Evolutionary conservation across 2,329 filamentous ascomycete genomes (phyloP), one percentile per base, ranked within the genome.

Genomic region (Ceratocystis alfenasii): DNA sequence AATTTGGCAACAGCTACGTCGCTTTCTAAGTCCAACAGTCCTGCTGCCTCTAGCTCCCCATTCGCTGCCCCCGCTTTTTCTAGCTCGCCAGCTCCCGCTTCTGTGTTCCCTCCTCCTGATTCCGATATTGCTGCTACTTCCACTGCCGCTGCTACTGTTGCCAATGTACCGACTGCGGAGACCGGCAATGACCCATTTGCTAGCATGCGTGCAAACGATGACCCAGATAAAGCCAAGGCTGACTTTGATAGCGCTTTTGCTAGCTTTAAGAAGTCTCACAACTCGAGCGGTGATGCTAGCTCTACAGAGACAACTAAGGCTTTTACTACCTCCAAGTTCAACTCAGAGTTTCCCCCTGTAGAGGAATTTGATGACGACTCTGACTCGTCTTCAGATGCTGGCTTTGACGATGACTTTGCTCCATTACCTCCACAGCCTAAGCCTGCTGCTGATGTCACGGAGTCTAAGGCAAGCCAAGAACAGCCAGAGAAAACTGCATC

Each of bases 341-440:
- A 86, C 72, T 81, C 84, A 25, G 94, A 97, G 73, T 97, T 97
- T 73, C 94, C 94, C 41, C 94, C 93, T 0, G 96, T 97, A 68
- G 86, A 87, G n/a, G 90, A 93, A 73, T 77, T 96, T 67, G 87
- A 89, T 68, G 87, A 89, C 22, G 87, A 95, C n/a, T 92, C 88
- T 36, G 90, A 95, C 67, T 87, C 87, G 36, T 87, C 86, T 65
- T 88, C 84, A 68, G 89, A 90, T 61, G 83, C 83, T 62, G 90
- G 92, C 0, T 97, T 97, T 72, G 93, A 95, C 62, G 94, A 99
- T 73, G 87, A 96, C 74, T 97, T 97, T 73, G 87, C 88, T 0
- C 85, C 89, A 15, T 81, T 83, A 1, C 81, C 81, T 3, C 78
- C 80, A 50, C 61, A 15, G 69, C 69, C 69, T 36, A 70, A 71